A percentile compares a stretch with the other conserved stretches of the same genome.
Evolutionary conservation across 176 grass and related monocot genomes (phyloP).

Genomic region (Saccharum officinarum): DNA sequence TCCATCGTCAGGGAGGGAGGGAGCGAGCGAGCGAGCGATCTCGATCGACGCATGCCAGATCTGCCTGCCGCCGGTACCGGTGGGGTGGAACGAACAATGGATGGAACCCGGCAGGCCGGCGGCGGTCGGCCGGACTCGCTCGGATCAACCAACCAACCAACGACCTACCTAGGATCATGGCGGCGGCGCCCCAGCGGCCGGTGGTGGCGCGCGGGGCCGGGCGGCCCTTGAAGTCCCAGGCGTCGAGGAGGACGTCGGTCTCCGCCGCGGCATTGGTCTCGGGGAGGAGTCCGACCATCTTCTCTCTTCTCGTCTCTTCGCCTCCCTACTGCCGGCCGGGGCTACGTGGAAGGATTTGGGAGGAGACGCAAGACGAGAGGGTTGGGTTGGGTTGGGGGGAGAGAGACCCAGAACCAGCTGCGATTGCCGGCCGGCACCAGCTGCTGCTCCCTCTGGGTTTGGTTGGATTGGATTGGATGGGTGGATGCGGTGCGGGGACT

Average conservation of each 20-base stretch:
- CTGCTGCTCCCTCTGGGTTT: not conserved
- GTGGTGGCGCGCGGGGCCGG: conserved; percentile 57
- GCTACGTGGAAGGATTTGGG: not conserved
- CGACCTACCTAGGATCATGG: conserved; percentile 78
- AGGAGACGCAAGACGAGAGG: not conserved
- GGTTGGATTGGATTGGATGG: not conserved
- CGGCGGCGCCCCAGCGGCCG: conserved; percentile 78
- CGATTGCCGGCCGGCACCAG: not conserved
- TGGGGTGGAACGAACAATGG: too few species aligned
- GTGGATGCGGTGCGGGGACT: too few species aligned
- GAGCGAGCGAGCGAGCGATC: not conserved
- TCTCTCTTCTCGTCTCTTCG: not conserved
- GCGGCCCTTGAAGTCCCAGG: conserved; percentile 77
- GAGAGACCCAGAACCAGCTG: too few species aligned
- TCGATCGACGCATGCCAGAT: not conserved
- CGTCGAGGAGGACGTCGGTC: conserved; percentile 56
- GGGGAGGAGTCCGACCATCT: conserved; percentile 55
- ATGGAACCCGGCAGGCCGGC: too few species aligned
- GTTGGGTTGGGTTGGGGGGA: too few species aligned
- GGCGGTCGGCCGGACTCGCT: too few species aligned
- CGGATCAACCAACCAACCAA: too few species aligned
- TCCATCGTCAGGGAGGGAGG: not conserved
- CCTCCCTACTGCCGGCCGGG: not conserved
- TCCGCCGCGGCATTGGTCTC: conserved; percentile 48
- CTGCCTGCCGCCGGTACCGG: too few species aligned